These are phyloP conservation scores for Patellifolia procumbens DNA, from an alignment of 179 eudicot genomes.

Conservation along the genomic window DNA sequence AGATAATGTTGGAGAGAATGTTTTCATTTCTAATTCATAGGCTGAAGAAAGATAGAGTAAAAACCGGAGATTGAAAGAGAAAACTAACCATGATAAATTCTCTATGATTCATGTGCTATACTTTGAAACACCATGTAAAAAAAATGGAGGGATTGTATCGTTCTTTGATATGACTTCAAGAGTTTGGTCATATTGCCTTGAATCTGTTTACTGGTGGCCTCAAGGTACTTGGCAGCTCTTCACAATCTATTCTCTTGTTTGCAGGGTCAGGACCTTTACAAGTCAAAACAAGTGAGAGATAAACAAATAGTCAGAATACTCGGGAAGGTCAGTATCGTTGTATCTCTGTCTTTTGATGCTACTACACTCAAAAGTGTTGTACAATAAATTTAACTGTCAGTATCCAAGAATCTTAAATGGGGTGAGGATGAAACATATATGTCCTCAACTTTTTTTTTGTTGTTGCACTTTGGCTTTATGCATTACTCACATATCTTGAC, in stretches of 20 bases:
- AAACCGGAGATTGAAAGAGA: too few species aligned
- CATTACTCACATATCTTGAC: too few species aligned
- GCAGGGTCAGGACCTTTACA: conserved; percentile 95
- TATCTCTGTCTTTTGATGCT: conserved; percentile 3
- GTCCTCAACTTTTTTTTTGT: too few species aligned
- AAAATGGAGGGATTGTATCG: background rate
- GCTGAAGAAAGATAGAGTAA: too few species aligned
- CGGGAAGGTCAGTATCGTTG: conserved; percentile 67
- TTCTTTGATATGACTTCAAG: background rate
- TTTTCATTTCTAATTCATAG: too few species aligned
- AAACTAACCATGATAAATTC: too few species aligned
- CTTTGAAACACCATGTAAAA: too few species aligned
- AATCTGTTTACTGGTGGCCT: background rate
- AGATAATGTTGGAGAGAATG: too few species aligned
- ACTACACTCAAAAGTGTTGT: background rate
- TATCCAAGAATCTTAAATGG: background rate
- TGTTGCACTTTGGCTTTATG: too few species aligned
- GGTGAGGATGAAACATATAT: background rate
- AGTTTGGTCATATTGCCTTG: conserved; percentile 10
- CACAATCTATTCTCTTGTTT: background rate
- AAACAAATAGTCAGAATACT: conserved; percentile 97
- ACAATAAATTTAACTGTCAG: background rate
- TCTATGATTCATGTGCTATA: too few species aligned
- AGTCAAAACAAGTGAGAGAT: conserved; percentile 91
- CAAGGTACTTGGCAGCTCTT: background rate